Evolutionary conservation across 495 filamentous ascomycete species (phyloP), one percentile per base, ranked within the genome.

Genomic region (Lophiostoma macrostomum): DNA sequence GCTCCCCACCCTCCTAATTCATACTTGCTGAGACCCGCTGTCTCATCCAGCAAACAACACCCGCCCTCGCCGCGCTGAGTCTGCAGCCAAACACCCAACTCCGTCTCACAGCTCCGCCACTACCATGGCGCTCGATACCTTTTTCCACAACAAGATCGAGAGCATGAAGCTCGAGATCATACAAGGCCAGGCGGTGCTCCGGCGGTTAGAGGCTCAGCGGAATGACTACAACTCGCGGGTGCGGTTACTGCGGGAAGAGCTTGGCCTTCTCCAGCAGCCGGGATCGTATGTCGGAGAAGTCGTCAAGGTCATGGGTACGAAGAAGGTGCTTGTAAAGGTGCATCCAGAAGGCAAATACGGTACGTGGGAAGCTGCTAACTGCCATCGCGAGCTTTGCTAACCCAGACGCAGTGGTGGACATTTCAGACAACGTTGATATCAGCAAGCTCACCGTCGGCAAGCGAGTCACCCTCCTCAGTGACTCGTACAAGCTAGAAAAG

Each of bases 321-420:
- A 99, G 73, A 96, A 97, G 74, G 91, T 99, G 25, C 74, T 99
- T 31, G 93, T 99, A 47, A 99, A 99, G 71, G 93, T 99, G 56
- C 93, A 99, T 72, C 93, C 93, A 13, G 93, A 99, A 71, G 93
- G 93, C 56, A 99, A 99, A 96, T 99, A 99, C 63, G 93, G 93
- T 96, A 78, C 53, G 83, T 45, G 29, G 13, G 25, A 27, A 32
- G 44, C n/a, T n/a, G 29, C 30, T 4, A 29, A 32, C 25, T 20
- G 28, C 4, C 19, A 8, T 29, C 36, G 5, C 12, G 1, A 35
- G 43, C 16, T 19, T 4, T 30, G 40, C 42, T 14, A 28, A 39
- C 40, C 55, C 1, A n/a, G 14, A 27, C 44, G 25, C 63, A 98
- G 93, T 99, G 50, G 93, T 99, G 68, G 93, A 99, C 70, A 85